Evolutionary conservation across 352 stramenopile species (phyloP).

Genomic region (Blastocystis sp.): DNA sequence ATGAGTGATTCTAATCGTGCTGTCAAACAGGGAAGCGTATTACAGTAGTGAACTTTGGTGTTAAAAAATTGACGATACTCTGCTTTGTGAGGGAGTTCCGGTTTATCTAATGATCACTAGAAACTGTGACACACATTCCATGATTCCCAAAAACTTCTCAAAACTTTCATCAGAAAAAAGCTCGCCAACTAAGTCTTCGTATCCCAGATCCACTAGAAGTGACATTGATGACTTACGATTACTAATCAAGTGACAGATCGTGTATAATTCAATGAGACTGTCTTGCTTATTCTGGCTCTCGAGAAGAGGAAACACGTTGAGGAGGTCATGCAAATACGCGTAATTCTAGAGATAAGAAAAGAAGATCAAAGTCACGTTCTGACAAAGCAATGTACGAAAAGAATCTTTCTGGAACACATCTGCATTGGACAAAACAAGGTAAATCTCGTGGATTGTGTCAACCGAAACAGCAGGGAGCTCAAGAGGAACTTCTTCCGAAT

Average conservation of each 20-base stretch:
- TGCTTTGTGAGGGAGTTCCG: neutral
- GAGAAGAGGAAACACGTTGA: slow-evolving; percentile 6
- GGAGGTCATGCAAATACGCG: neutral
- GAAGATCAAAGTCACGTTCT: neutral
- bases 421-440: neutral
- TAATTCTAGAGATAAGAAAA: neutral
- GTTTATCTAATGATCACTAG: neutral
- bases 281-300: neutral
- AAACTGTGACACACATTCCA: neutral
- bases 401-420: slow-evolving; percentile 29
- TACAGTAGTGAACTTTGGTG: neutral
- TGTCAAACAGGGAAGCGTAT: neutral
- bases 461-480: neutral
- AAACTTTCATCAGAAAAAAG: slow-evolving; percentile 9
- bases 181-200: slow-evolving; percentile 27
- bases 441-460: slow-evolving; percentile 2
- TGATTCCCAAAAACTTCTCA: slow-evolving; percentile 11
- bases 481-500: neutral
- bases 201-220: slow-evolving; percentile 29
- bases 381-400: neutral
- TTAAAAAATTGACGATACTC: slow-evolving; percentile 26
- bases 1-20: neutral
- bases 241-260: neutral
- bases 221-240: too few species aligned
- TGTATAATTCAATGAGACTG: neutral